Evolutionary conservation across 345 rosid genomes (phyloP), one percentile per base, ranked within the genome.

Genomic region (Theobroma cacao): DNA sequence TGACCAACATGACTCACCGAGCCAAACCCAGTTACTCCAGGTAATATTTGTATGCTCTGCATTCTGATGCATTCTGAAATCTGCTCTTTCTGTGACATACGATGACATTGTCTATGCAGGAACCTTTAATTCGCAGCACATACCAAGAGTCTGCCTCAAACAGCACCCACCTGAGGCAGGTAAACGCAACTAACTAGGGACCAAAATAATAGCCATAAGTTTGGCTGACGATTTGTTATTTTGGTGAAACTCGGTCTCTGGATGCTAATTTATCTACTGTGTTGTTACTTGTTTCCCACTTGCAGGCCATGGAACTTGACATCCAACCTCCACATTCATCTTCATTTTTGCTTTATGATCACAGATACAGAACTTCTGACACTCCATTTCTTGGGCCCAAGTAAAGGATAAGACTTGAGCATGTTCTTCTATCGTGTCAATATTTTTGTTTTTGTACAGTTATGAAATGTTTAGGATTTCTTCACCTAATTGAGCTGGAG

Each of bases 291-390:
- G 18, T 75, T 75, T 71, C 55, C 28, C 41, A 28, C 40, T 36
- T 75, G 82, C 59, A 80, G 88, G 80, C 61, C 2, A 72, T 78
- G 80, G 82, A 82, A 62, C 77, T 76, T 45, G 82, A 82, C 28
- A 20, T 67, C 72, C 85, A 75, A 14, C 85, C 69, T 53, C 77
- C 68, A 7, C 80, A 80, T 63, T 66, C 83, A 62, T 70, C 84
- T 53, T 68, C 83, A 6, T 75, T 71, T 64, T 71, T 78, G 74
- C 76, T 78, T 41, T 85, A 60, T 76, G 82, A 82, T 75, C 71
- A 80, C 50, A 62, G 82, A 78, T 80, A 75, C 64, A 58, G 83
- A 82, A 50, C 77, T 36, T 50, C 74, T 52, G 83, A 76, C 43
- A 13, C 34, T 33, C 52, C 77, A 1, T 77, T 22, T 45, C 74